Conservation (phyloP, 2,329 filamentous ascomycete species). For the Colletotrichum tropicicola region DNA sequence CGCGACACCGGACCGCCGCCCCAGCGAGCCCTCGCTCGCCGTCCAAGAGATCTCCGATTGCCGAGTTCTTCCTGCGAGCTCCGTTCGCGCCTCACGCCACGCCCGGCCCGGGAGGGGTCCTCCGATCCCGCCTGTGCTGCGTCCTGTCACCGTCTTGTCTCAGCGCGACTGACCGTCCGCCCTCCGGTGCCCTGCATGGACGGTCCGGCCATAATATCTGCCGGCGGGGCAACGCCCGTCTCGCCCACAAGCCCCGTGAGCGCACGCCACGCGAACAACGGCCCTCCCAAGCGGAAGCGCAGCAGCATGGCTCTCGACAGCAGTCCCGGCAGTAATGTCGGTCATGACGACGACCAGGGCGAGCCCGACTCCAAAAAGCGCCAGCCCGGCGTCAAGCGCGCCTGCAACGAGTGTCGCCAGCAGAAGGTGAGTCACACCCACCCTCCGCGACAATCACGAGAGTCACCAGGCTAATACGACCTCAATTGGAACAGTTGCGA, state of each 20-base stretch:
- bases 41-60: slow-evolving; percentile 24
- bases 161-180: slow-evolving; percentile 23
- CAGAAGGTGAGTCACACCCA: slow-evolving; percentile 73
- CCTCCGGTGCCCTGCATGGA: slow-evolving; percentile 51
- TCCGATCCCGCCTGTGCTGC: slow-evolving; percentile 29
- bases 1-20: slow-evolving; percentile 33
- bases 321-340: slow-evolving; percentile 67
- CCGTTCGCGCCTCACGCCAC: slow-evolving; percentile 23
- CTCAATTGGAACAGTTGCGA: slow-evolving; percentile 64
- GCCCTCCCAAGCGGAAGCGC: slow-evolving; percentile 65
- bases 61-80: slow-evolving; percentile 18
- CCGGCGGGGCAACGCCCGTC: slow-evolving; percentile 56
- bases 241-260: slow-evolving; percentile 66
- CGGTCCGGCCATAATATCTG: slow-evolving; percentile 53
- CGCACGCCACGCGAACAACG: slow-evolving; percentile 57
- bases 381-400: slow-evolving; percentile 77
- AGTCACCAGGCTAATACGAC: slow-evolving; percentile 1
- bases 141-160: slow-evolving; percentile 22
- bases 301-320: slow-evolving; percentile 65
- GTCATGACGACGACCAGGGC: slow-evolving; percentile 64
- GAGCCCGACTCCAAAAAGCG: slow-evolving; percentile 66
- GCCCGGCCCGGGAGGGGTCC: slow-evolving; percentile 30
- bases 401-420: slow-evolving; percentile 86
- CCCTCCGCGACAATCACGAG: neutral
- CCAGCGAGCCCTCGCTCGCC: slow-evolving; percentile 28